phyloP scores from a whole-genome alignment of 2,329 filamentous ascomycete species.

The Penicillium fuscoglaucum region DNA sequence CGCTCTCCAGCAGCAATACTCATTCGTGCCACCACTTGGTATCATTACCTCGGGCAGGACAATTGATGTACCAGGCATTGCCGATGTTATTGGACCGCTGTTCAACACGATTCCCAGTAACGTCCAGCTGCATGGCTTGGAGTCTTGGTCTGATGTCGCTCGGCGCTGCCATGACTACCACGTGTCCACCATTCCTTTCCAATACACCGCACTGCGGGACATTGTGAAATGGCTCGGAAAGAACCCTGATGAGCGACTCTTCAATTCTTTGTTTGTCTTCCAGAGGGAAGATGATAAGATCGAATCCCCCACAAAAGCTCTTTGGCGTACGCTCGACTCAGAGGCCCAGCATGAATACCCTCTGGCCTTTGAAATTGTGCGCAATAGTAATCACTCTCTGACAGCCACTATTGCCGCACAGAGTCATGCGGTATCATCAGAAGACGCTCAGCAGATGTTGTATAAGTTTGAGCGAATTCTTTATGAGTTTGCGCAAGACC shows the following conservation, averaged over 20 bases:
- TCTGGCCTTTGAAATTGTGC: slow-evolving; percentile 71
- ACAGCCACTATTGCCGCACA: slow-evolving; percentile 62
- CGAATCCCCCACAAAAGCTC: slow-evolving; percentile 26
- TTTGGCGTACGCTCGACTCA: slow-evolving; percentile 59
- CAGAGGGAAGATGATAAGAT: slow-evolving; percentile 53
- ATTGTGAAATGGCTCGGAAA: slow-evolving; percentile 75
- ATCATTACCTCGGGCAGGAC: slow-evolving; percentile 76
- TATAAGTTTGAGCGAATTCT: slow-evolving; percentile 46
- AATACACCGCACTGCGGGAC: slow-evolving; percentile 74
- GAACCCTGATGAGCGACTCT: slow-evolving; percentile 59
- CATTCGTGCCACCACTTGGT: slow-evolving; percentile 60
- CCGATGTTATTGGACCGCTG: slow-evolving; percentile 73
- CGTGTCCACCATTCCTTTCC: slow-evolving; percentile 66
- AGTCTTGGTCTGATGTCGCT: slow-evolving; percentile 63
- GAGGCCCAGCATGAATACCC: slow-evolving; percentile 65
- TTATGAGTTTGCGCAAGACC: slow-evolving; percentile 36
- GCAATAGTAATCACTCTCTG: slow-evolving; percentile 52
- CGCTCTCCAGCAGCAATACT: slow-evolving; percentile 57
- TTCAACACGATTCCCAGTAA: slow-evolving; percentile 87
- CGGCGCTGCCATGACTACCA: slow-evolving; percentile 70
- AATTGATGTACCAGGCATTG: slow-evolving; percentile 63
- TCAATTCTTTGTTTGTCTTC: slow-evolving; percentile 82
- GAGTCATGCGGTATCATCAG: slow-evolving; percentile 41
- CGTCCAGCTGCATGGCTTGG: slow-evolving; percentile 44
- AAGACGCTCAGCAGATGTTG: slow-evolving; percentile 44